Percentiles rank a stretch among this genome's conserved stretches.
phyloP scores from a whole-genome alignment of 176 grass and related monocot species.

The Elymus sibiricus region DNA sequence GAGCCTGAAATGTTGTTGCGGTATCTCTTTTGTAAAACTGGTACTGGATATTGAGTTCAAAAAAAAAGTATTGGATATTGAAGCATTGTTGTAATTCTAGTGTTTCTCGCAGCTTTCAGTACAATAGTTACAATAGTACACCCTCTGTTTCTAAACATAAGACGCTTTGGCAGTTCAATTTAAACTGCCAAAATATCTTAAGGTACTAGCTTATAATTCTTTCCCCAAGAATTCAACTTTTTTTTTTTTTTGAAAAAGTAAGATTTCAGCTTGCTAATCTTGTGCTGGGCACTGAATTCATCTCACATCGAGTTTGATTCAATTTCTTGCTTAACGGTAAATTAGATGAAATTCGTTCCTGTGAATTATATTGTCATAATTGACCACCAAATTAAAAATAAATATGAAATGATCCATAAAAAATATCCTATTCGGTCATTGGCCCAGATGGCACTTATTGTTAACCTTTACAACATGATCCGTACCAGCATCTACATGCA shows the following conservation, averaged over 20 bases:
- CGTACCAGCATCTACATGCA: constrained; percentile 12
- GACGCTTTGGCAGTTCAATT: too few species aligned
- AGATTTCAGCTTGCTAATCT: background rate
- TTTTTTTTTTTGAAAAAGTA: background rate
- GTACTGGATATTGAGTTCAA: too few species aligned
- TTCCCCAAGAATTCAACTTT: background rate
- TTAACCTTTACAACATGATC: constrained; percentile 25
- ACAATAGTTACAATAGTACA: too few species aligned
- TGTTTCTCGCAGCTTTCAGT: too few species aligned
- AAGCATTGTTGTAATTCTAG: too few species aligned
- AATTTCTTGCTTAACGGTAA: background rate
- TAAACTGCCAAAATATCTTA: too few species aligned
- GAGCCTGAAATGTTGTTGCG: too few species aligned
- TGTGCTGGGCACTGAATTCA: background rate
- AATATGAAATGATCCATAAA: background rate
- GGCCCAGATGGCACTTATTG: constrained; percentile 14
- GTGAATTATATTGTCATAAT: background rate
- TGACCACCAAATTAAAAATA: background rate
- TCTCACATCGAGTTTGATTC: background rate
- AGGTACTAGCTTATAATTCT: too few species aligned
- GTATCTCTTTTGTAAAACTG: too few species aligned
- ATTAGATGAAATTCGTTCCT: background rate
- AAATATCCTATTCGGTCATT: background rate
- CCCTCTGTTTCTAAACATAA: too few species aligned
- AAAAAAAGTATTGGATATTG: too few species aligned